These are phyloP conservation scores for Russula brevipes DNA, from an alignment of 768 basidiomycete species.

Conservation along the genomic window DNA sequence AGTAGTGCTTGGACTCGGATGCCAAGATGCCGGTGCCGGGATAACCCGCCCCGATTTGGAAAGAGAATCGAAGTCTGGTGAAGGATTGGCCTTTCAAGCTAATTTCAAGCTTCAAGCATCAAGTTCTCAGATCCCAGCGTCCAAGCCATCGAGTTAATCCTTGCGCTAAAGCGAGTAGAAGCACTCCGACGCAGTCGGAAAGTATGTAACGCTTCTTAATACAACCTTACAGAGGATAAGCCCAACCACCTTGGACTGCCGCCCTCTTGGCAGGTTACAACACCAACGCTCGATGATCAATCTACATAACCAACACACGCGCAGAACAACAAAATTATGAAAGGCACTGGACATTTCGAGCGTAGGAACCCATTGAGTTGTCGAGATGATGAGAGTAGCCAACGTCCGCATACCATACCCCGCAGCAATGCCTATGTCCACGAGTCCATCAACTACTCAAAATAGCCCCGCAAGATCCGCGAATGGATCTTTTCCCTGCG, in stretches of 20 bases:
- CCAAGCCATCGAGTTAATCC: background rate
- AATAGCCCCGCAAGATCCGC: conserved; percentile 78
- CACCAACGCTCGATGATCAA: background rate
- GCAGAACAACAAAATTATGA: conserved; percentile 4
- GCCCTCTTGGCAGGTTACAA: background rate
- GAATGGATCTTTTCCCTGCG: conserved; percentile 71
- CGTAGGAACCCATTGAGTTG: conserved; percentile 1
- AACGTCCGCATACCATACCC: background rate
- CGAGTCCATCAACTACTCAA: conserved; percentile 31
- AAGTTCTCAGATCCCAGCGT: background rate
- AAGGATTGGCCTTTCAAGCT: background rate
- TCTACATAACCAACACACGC: background rate
- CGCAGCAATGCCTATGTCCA: background rate
- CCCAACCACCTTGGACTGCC: background rate
- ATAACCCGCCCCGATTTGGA: conserved; percentile 3
- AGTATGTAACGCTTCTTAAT: background rate
- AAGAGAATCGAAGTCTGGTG: background rate
- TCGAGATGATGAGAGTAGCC: conserved; percentile 5
- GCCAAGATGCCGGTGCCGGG: background rate
- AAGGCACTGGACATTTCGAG: conserved; percentile 12
- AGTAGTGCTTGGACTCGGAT: background rate
- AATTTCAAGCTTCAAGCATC: too few species aligned
- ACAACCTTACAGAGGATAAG: background rate
- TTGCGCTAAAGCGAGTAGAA: background rate
- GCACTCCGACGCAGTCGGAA: background rate